Evolutionary conservation across 2,329 filamentous ascomycete species (phyloP).

Genomic region (Hypomyces perniciosus): DNA sequence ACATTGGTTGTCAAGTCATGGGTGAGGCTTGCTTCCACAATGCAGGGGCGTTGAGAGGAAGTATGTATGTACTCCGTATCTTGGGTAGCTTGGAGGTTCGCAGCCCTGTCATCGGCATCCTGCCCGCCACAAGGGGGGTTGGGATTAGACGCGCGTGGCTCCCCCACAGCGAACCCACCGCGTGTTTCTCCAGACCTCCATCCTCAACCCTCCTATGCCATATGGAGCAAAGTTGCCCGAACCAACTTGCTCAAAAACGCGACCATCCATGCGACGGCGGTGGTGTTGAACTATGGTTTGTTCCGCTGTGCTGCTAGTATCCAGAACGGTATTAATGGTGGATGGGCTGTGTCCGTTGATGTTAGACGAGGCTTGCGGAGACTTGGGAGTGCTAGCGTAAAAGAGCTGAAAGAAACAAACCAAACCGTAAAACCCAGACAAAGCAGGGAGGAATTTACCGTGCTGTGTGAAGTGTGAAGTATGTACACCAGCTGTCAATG

Average conservation of each 20-base stretch:
- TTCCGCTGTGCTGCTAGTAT: neutral
- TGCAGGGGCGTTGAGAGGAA: slow-evolving; percentile 1
- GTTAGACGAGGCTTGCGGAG: neutral
- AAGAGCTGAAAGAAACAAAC: slow-evolving; percentile 8
- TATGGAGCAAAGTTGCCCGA: neutral
- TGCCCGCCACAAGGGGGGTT: neutral
- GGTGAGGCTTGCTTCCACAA: slow-evolving; percentile 1
- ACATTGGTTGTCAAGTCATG: neutral
- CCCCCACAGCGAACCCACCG: neutral
- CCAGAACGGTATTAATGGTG: neutral
- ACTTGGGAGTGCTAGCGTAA: neutral
- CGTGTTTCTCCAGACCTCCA: neutral
- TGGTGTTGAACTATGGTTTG: slow-evolving; percentile 4
- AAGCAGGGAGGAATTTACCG: slow-evolving; percentile 5
- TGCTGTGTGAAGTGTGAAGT: neutral
- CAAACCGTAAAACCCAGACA: slow-evolving; percentile 2
- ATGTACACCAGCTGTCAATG: too few relatives aligned
- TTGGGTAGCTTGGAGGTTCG: too few relatives aligned
- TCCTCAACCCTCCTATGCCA: neutral
- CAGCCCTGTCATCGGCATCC: neutral
- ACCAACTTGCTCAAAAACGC: neutral
- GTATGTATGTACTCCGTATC: too few relatives aligned
- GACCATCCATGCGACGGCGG: slow-evolving; percentile 8
- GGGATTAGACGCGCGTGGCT: slow-evolving; percentile 2
- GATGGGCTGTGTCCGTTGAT: neutral